Evolutionary conservation across 495 filamentous ascomycete species (phyloP).

Genomic region (Penicillium argentinense): DNA sequence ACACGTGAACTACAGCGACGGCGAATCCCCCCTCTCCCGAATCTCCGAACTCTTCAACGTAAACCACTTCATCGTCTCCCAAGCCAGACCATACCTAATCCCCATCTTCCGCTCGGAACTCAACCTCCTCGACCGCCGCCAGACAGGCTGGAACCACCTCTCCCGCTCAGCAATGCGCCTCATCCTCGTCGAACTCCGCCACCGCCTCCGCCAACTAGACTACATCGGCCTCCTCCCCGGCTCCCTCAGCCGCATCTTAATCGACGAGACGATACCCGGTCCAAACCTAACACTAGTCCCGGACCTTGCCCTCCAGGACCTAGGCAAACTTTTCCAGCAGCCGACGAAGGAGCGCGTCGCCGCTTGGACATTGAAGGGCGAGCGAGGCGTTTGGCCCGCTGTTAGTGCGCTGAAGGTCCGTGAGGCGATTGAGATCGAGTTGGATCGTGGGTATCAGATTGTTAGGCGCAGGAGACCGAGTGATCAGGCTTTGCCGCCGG

Average conservation of each 20-base stretch:
- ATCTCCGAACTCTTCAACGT: conserved; percentile 94
- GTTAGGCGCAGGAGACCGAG: conserved; percentile 60
- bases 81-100: conserved; percentile 91
- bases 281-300: conserved; percentile 81
- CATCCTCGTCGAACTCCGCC: conserved; percentile 72
- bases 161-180: conserved; percentile 66
- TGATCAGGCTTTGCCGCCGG: conserved; percentile 20
- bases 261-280: conserved; percentile 85
- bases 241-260: conserved; percentile 70
- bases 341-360: conserved; percentile 74
- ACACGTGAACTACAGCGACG: conserved; percentile 66
- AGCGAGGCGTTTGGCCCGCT: conserved; percentile 91
- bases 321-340: conserved; percentile 73
- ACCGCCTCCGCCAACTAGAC: conserved; percentile 81
- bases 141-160: conserved; percentile 57
- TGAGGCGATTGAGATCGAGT: conserved; percentile 83
- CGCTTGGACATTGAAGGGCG: conserved; percentile 83
- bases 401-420: conserved; percentile 77
- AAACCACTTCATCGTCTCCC: conserved; percentile 96
- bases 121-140: conserved; percentile 67
- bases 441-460: conserved; percentile 80
- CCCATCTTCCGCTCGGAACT: conserved; percentile 83
- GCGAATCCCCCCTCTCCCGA: conserved; percentile 76
- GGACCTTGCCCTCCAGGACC: conserved; percentile 68
- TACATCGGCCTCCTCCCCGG: conserved; percentile 70